Base-by-base conservation (phyloP, 805 yeast species). In the Lipomyces lipofer region DNA sequence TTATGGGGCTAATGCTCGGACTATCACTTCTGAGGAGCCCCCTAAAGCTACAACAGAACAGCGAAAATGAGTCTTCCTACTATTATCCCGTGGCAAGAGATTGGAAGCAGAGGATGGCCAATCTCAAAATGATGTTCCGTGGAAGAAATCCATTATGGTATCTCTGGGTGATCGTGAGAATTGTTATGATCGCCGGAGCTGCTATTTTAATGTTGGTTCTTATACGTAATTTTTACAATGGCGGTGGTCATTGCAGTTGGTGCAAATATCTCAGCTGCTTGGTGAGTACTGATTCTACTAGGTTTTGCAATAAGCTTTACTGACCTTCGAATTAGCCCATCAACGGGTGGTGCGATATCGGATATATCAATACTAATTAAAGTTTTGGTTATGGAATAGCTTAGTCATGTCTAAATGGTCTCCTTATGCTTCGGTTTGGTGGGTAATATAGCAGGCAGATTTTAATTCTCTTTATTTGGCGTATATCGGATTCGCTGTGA, bases 241-340 rank as follows among this genome's bases (percentile, higher is more conserved):
- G 80, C 7, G 78, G 78, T 10, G 76, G 75, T 4, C 68, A 74
- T 52, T 85, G 91, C 67, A 66, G 73, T 13, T 85, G 91, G 91
- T 85, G 91, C 71, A 83, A 83, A 65, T 85, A 85, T 64, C 73
- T 85, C 62, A 82, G 81, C 60, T 85, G 91, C 63, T 8, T 50
- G 44, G 58, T 51, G 47, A 24, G 54, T 50, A 19, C 4, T 7
- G 6, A 3, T 19, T 32, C 22, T 17, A 8, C 22, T n/a, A 28
- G 17, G n/a, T 35, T 19, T 15, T 19, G 27, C n/a, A 13, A 13
- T 9, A 21, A 6, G 24, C 27, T 15, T 4, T 29, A 19, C 46
- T 24, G 24, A 30, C 25, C n/a, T 35, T 25, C 19, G 9, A 7
- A 32, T 3, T 42, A 54, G 58, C 58, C 58, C 3, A 36, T 50